Evolutionary conservation across 164 flowering plant species (phyloP).

Genomic region (Vitis riparia): DNA sequence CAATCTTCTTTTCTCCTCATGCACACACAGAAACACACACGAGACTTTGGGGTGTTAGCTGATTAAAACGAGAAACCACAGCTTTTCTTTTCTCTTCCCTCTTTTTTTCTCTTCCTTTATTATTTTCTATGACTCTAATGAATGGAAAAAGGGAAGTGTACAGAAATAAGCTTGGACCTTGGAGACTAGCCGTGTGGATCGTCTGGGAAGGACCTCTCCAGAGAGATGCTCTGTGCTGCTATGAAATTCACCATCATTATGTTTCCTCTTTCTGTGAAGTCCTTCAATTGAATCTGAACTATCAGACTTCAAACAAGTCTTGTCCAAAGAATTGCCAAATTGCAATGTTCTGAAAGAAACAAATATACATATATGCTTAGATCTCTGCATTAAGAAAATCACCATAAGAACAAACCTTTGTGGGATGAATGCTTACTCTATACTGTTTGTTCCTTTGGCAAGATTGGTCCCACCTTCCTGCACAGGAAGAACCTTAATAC

Average conservation of each 20-base stretch:
- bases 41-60: too few relatives aligned
- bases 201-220: conserved; percentile 29
- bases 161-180: conserved; percentile 26
- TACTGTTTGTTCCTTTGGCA: conserved; percentile 23
- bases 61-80: too few relatives aligned
- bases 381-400: neutral
- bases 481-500: neutral
- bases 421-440: conserved; percentile 30
- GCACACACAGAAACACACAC: too few relatives aligned
- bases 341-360: conserved; percentile 37
- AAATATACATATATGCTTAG: conserved; percentile 8
- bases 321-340: conserved; percentile 20
- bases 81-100: too few relatives aligned
- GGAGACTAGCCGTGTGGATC: conserved; percentile 46
- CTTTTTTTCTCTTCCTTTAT: too few relatives aligned
- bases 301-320: conserved; percentile 14
- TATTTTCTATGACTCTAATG: neutral
- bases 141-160: conserved; percentile 1
- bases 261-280: conserved; percentile 23
- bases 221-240: conserved; percentile 23
- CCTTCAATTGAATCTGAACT: conserved; percentile 23
- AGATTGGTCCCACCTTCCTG: conserved; percentile 33
- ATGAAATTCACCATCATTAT: conserved; percentile 6
- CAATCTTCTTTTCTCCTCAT: too few relatives aligned
- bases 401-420: neutral